Evolutionary conservation across 805 yeast genomes (phyloP).

Genomic region (Kazachstania psychrophila): DNA sequence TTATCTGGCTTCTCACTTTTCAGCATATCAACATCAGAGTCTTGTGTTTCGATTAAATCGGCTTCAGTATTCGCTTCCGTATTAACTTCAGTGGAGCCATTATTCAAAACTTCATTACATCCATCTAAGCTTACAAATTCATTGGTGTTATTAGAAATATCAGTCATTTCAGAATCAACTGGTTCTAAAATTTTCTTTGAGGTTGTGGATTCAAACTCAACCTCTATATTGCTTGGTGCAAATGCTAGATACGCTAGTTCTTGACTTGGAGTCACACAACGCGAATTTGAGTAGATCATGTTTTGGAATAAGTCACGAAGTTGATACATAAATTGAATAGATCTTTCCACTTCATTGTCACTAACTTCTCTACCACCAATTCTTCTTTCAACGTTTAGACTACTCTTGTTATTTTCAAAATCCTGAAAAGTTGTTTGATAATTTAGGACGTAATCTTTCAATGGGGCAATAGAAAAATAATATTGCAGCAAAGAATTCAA

Average conservation of each 20-base stretch:
- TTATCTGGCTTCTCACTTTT: not conserved
- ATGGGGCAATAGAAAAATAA: conserved; percentile 76
- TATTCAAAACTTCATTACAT: too few species aligned
- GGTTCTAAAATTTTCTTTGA: not conserved
- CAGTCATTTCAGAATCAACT: not conserved
- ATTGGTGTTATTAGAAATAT: too few species aligned
- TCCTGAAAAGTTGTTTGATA: conserved; percentile 38
- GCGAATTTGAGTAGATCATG: conserved; percentile 51
- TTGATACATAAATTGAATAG: conserved; percentile 71
- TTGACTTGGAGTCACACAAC: conserved; percentile 71
- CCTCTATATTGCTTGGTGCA: conserved; percentile 58
- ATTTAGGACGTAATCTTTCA: conserved; percentile 53
- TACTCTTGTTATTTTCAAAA: conserved; percentile 15
- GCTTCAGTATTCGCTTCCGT: too few species aligned
- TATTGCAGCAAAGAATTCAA: conserved; percentile 84
- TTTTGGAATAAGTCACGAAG: conserved; percentile 59
- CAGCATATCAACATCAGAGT: not conserved
- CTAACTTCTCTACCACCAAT: conserved; percentile 84
- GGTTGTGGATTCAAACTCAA: conserved; percentile 38
- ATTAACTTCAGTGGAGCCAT: too few species aligned
- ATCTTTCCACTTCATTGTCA: conserved; percentile 67
- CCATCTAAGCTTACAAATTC: too few species aligned
- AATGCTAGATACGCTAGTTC: conserved; percentile 86
- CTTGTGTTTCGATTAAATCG: not conserved
- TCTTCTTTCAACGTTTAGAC: conserved; percentile 37